Evolutionary conservation across 768 basidiomycete species (phyloP), one percentile per base, ranked within the genome.

Genomic region (Lenzites betulinus): DNA sequence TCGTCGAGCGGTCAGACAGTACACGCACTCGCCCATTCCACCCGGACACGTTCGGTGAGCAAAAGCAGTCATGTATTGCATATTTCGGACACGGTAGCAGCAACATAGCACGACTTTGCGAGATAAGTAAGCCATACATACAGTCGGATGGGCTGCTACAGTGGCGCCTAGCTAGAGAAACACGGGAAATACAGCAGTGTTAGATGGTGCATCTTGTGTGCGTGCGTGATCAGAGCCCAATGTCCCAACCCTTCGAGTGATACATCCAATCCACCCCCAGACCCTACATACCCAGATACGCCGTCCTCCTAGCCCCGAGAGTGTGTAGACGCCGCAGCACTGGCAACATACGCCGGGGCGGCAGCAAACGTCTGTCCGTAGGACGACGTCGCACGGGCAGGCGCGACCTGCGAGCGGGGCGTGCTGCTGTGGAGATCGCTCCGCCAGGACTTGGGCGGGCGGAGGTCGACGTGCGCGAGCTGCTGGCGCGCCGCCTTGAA

Each of bases 401-500:
- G 2, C 1, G 39, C 54, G 6, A 64, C 52, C 49, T 66, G 63
- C n/a, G 65, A 66, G 11, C 65, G 62, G 22, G 67, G 58, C 23
- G 65, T 65, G 49, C 52, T 65, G 39, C 49, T 65, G 44, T 64
- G 55, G 33, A 56, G 54, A 47, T 66, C 66, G 41, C 86, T 76
- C 68, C 83, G 85, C 90, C 90, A 92, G 2, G 85, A 79, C 71
- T 84, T 89, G 51, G 91, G 91, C 26, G 91, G 91, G 26, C 84
- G 86, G 54, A 92, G 71, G 61, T 87, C 89, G 57, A 93, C 83
- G 65, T 81, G 79, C 2, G 85, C 88, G 47, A 93, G 86, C 71
- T 89, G 87, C 75, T 88, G 86, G 13, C 91, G 83, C 42, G 90
- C 91, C 38, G 87, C 86, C 71, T 83, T 88, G 76, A 93, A 93